Conservation (phyloP, 345 rosid genomes). For the Arabidopsis thaliana region DNA sequence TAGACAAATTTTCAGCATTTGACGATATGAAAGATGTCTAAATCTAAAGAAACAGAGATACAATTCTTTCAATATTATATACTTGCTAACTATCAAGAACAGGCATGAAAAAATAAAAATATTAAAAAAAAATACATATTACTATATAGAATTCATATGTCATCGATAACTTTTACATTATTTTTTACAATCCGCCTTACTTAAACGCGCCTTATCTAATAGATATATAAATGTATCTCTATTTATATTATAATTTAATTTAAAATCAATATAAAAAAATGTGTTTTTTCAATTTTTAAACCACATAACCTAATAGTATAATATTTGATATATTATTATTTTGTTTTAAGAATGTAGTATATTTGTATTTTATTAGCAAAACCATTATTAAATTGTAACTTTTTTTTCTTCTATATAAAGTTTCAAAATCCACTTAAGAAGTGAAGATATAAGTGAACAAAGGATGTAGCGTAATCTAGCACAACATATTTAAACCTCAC, state of each 20-base stretch:
- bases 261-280: no score
- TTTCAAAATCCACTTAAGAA: slow-evolving; percentile 4
- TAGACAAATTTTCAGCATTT: neutral
- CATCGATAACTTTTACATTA: no score
- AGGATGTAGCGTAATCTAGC: slow-evolving; percentile 29
- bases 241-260: no score
- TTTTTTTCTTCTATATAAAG: neutral
- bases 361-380: neutral
- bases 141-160: no score
- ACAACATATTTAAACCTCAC: slow-evolving; percentile 39
- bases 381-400: neutral
- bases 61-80: neutral
- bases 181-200: no score
- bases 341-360: no score
- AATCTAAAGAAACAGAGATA: neutral
- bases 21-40: neutral
- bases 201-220: no score
- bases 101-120: neutral
- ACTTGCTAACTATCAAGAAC: neutral
- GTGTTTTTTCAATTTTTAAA: no score
- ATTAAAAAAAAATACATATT: no score
- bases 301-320: no score
- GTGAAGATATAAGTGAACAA: slow-evolving; percentile 31
- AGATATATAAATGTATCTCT: no score
- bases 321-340: no score